Evolutionary conservation across 257 asterid species (phyloP).

Genomic region (Solanum pennellii): DNA sequence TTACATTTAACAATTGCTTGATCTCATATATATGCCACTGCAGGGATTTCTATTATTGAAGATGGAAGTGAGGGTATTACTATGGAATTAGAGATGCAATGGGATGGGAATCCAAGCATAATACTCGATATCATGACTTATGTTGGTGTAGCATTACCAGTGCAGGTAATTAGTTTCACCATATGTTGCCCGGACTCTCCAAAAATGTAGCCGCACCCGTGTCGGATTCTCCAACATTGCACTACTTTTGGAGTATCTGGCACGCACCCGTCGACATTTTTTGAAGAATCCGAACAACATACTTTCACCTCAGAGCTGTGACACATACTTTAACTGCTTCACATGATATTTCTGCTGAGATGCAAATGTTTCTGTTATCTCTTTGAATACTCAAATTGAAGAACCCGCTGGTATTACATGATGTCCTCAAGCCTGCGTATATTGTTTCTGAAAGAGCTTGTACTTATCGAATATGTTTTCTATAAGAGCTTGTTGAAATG

Average conservation of each 20-base stretch:
- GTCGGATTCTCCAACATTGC: neutral
- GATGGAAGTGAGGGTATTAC: conserved; percentile 47
- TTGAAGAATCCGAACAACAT: neutral
- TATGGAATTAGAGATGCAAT: conserved; percentile 88
- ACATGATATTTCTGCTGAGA: neutral
- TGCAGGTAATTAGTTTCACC: conserved; percentile 40
- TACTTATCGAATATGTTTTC: neutral
- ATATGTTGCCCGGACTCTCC: neutral
- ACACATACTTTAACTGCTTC: neutral
- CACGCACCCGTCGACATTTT: neutral
- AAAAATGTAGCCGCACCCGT: neutral
- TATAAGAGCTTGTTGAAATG: neutral
- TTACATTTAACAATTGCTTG: neutral
- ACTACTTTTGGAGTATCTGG: neutral
- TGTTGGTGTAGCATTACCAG: conserved; percentile 78
- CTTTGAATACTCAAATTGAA: neutral
- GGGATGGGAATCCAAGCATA: conserved; percentile 96
- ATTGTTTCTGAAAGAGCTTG: neutral
- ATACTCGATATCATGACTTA: conserved; percentile 72
- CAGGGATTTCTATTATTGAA: conserved; percentile 65
- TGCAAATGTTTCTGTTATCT: neutral
- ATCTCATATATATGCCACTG: neutral
- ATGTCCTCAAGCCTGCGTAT: neutral
- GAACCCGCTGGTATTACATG: neutral
- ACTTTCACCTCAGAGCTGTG: neutral